A percentile compares a stretch with the other conserved stretches of the same genome.
phyloP scores from a whole-genome alignment of 768 basidiomycete genomes.

The Ramaria sp. region DNA sequence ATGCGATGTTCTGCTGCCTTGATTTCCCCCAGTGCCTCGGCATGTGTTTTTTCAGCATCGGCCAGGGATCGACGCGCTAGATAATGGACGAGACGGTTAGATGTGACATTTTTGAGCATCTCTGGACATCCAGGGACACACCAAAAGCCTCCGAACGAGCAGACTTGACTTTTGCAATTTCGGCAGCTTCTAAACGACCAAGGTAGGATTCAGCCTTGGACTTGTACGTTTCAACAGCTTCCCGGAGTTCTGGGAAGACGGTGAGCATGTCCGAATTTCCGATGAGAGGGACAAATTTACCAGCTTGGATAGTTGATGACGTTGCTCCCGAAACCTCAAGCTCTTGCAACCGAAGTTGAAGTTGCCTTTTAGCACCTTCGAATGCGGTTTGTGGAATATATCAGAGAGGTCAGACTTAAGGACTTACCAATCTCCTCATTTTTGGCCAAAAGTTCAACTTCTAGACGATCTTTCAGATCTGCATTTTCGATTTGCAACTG shows the following conservation, averaged over 20 bases:
- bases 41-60: slow-evolving; percentile 50
- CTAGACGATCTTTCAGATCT: slow-evolving; percentile 45
- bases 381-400: neutral
- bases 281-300: slow-evolving; percentile 24
- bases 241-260: slow-evolving; percentile 40
- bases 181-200: slow-evolving; percentile 52
- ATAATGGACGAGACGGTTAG: slow-evolving; percentile 3
- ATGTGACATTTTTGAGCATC: neutral
- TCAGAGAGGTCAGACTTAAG: neutral
- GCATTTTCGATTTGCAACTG: slow-evolving; percentile 45
- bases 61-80: slow-evolving; percentile 50
- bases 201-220: slow-evolving; percentile 49
- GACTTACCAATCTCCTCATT: slow-evolving; percentile 47
- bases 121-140: slow-evolving; percentile 18
- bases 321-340: slow-evolving; percentile 49
- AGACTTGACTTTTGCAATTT: slow-evolving; percentile 56
- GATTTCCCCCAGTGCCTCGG: slow-evolving; percentile 39
- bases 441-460: slow-evolving; percentile 38
- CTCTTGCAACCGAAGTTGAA: slow-evolving; percentile 52
- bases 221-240: slow-evolving; percentile 55
- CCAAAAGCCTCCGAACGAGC: slow-evolving; percentile 55
- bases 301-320: slow-evolving; percentile 48
- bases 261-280: neutral
- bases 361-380: slow-evolving; percentile 46
- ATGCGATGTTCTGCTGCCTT: slow-evolving; percentile 41